Evolutionary conservation across 1,284 basidiomycete species (phyloP), one percentile per base, ranked within the genome.

Genomic region (Leccinum subspadiceum): DNA sequence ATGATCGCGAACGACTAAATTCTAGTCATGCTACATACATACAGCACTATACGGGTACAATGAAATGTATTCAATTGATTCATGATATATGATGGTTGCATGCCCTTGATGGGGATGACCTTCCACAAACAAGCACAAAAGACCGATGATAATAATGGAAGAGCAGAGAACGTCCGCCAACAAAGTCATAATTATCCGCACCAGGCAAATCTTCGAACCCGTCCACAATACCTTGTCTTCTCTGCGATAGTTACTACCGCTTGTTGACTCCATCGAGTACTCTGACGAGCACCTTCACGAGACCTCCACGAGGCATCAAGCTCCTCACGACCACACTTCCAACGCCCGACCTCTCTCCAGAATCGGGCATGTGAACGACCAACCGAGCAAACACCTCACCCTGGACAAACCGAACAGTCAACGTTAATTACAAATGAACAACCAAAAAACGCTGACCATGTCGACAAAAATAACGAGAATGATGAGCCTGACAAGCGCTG

Each of bases 401-500:
- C 90, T 68, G 22, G 4, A 37, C 86, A 60, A 10, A 54, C 49
- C 48, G 10, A 41, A 54, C 24, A 3, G 8, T 55, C 35, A 29
- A 9, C 6, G 8, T 10, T 12, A 2, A 15, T n/a, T 7, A 37
- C 8, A 46, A 52, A 26, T 4, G 12, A 46, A 17, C n/a, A 10
- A 51, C 17, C 55, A 17, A n/a, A 20, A 29, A 49, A 29, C 4
- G 76, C 81, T 41, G 67, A 88, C 91, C 68, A 85, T 68, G 75
- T 93, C 93, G 5, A 94, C 94, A 17, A 96, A 74, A 72, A 91
- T 90, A 4, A 93, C 94, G 1, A 90, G 87, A 20, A 95, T 87
- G 69, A 97, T 97, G 44, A 98, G 79, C 86, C 89, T 90, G 35
- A 22, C 0, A 24, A 22, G 15, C 44, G 44, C 44, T 20, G 22